phyloP scores from a whole-genome alignment of 371 early-diverging fungal genomes.

The Mortierella sp. region DNA sequence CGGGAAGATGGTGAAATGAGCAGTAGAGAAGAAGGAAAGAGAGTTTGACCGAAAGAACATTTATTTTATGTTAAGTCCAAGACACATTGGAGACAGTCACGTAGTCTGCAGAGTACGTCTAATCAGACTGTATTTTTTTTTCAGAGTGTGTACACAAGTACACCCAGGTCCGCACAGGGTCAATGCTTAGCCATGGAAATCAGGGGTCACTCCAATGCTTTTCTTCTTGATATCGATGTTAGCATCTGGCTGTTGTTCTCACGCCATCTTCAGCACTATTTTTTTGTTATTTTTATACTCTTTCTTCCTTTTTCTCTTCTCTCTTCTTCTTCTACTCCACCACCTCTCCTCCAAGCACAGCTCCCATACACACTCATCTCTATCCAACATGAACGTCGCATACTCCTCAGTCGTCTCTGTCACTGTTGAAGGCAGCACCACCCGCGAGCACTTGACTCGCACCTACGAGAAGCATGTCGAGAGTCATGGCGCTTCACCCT shows the following conservation, averaged over 20 bases:
- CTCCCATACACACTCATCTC: not conserved
- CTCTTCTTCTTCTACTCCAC: conserved; percentile 3
- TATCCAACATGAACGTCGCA: conserved; percentile 21
- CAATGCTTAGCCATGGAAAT: not conserved
- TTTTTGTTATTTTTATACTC: not conserved
- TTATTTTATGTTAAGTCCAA: not conserved
- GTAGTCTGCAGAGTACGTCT: no score
- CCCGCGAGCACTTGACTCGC: conserved; percentile 26
- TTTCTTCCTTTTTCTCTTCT: not conserved
- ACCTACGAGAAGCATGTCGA: conserved; percentile 34
- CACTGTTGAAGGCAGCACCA: conserved; percentile 16
- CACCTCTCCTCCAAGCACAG: not conserved
- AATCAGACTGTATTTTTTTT: no score
- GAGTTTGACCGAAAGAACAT: not conserved
- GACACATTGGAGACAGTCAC: not conserved
- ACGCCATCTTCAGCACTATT: not conserved
- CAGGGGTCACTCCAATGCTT: conserved; percentile 15
- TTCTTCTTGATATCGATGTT: not conserved
- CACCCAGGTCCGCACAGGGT: not conserved
- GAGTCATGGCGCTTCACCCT: conserved; percentile 29
- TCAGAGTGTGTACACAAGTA: no score
- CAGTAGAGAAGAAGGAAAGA: not conserved
- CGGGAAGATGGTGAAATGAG: not conserved
- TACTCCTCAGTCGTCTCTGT: conserved; percentile 39
- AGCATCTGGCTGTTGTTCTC: conserved; percentile 14